These are phyloP conservation scores for Rhodotorula sp. DNA, from an alignment of 1,284 basidiomycete species.

Conservation along the genomic window DNA sequence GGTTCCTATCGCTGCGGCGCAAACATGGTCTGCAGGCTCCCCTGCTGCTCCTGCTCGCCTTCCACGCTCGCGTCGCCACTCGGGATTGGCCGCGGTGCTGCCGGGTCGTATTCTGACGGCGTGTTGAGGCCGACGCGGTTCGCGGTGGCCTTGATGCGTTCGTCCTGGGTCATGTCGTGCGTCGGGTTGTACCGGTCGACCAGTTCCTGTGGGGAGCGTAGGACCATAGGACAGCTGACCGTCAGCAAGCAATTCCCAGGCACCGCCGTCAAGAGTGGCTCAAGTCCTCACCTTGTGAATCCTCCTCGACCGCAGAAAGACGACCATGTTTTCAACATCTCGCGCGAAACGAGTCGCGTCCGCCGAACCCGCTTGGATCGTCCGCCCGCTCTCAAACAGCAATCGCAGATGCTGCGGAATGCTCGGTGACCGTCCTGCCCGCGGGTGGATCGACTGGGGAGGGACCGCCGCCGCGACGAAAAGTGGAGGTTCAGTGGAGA, in stretches of 20 bases:
- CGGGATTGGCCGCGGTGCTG: constrained; percentile 7
- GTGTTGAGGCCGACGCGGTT: constrained; percentile 35
- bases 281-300: constrained; percentile 37
- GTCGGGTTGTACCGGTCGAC: constrained; percentile 42
- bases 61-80: constrained; percentile 9
- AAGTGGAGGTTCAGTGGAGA: no score
- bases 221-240: no score
- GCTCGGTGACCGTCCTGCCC: constrained; percentile 25
- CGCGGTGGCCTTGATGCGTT: constrained; percentile 32
- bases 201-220: constrained; percentile 19
- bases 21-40: constrained; percentile 37
- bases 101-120: constrained; percentile 29
- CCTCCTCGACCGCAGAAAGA: constrained; percentile 33
- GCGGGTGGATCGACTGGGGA: constrained; percentile 35
- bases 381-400: constrained; percentile 28
- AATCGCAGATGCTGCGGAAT: constrained; percentile 29
- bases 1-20: constrained; percentile 17
- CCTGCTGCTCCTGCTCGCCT: constrained; percentile 20
- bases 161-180: constrained; percentile 34
- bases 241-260: background rate
- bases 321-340: constrained; percentile 37
- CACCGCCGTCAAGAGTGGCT: background rate
- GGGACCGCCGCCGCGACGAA: background rate
- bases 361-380: constrained; percentile 8
- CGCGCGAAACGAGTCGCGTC: constrained; percentile 15